Evolutionary conservation across 768 basidiomycete genomes (phyloP), one percentile per base, ranked within the genome.

Genomic region (Leccinum arenicola): DNA sequence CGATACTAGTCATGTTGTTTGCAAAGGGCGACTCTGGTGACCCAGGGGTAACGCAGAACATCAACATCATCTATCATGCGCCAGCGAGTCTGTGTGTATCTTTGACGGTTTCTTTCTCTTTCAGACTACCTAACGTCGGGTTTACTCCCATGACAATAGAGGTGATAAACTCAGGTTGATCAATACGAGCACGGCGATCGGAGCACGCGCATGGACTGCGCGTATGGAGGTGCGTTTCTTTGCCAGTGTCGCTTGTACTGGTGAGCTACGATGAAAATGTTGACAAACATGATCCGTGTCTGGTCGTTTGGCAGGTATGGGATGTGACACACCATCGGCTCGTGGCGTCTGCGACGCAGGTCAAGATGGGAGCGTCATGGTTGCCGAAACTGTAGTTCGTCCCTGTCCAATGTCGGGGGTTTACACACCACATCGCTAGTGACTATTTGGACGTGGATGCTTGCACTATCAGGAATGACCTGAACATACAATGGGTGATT

Each of bases 51-150:
- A 81, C 82, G 1, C 80, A 78, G 54, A 74, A 66, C 2, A 78
- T 84, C 63, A 77, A 81, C 54, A 69, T 73, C 3, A 61, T 76
- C 17, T 83, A 78, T 60, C 80, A 84, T 62, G 70, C 76, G 2
- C 71, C 75, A 2, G 80, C 77, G 1, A 58, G 66, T 17, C 54
- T 71, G 83, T 76, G 62, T 45, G 77, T 71, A 6, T 55, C 27
- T 31, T 11, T 43, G 36, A 15, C 35, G 0, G 6, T 15, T 54
- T 5, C 11, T 23, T 23, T 38, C 7, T n/a, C 7, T 45, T 21
- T 29, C 10, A 14, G 8, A 40, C 15, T 25, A 1, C 1, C 57
- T 56, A 17, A 49, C n/a, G 11, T 6, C 8, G 17, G 6, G 29
- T 36, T 3, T 3, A 36, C 35, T 3, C 6, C 6, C 25, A 14